Evolutionary conservation across 495 filamentous ascomycete genomes (phyloP).

Genomic region (Neurospora sublineolata): DNA sequence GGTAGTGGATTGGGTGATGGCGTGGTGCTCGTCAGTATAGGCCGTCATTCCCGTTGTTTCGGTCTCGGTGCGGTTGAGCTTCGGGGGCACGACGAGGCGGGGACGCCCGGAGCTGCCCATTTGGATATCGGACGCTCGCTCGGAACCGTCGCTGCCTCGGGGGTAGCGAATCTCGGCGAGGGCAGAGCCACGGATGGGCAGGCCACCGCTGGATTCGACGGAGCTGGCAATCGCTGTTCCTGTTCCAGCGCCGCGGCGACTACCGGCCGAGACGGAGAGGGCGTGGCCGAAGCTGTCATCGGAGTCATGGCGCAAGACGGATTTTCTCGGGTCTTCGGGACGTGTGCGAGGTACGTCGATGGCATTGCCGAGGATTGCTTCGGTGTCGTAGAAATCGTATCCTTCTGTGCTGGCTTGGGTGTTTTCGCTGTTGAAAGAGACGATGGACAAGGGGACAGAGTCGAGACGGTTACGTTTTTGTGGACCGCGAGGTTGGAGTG

Average conservation of each 20-base stretch:
- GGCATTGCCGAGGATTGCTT: slow-evolving; percentile 28
- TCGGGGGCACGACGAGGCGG: slow-evolving; percentile 9
- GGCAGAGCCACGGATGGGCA: slow-evolving; percentile 2
- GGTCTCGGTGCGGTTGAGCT: slow-evolving; percentile 23
- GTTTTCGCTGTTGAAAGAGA: slow-evolving; percentile 29
- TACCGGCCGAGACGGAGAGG: slow-evolving; percentile 67
- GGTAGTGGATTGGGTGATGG: slow-evolving; percentile 33
- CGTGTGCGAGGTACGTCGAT: slow-evolving; percentile 34
- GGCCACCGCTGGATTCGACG: slow-evolving; percentile 18
- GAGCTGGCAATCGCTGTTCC: slow-evolving; percentile 10
- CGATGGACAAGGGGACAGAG: slow-evolving; percentile 32
- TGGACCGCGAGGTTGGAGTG: slow-evolving; percentile 17
- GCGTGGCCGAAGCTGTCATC: slow-evolving; percentile 65
- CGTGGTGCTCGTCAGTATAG: slow-evolving; percentile 33
- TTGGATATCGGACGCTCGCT: slow-evolving; percentile 26
- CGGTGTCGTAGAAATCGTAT: slow-evolving; percentile 47
- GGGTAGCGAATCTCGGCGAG: slow-evolving; percentile 10
- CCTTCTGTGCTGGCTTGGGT: slow-evolving; percentile 40
- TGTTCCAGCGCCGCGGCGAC: slow-evolving; percentile 30
- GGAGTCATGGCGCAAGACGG: slow-evolving; percentile 55
- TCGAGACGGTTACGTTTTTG: slow-evolving; percentile 27
- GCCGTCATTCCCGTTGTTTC: slow-evolving; percentile 15
- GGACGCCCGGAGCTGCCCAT: slow-evolving; percentile 18
- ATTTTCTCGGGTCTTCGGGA: neutral
- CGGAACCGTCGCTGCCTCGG: slow-evolving; percentile 18